Conservation (phyloP, 1,284 basidiomycete species). For the Microbotryomycetes sp. region DNA sequence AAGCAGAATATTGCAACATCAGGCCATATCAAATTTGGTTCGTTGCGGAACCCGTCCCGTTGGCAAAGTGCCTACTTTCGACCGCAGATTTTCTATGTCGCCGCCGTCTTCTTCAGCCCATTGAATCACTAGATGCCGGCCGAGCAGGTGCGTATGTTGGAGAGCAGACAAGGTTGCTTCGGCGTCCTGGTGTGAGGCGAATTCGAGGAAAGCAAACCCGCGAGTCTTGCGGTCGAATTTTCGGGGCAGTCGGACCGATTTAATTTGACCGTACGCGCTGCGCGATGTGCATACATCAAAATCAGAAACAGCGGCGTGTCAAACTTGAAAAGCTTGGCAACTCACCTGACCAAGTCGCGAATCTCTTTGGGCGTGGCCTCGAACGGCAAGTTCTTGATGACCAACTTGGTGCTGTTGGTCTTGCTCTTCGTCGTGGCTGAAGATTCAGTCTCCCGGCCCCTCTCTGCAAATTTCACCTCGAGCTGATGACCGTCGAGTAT, state of each 20-base stretch:
- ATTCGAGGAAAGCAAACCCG: slow-evolving; percentile 95
- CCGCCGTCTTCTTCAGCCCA: slow-evolving; percentile 77
- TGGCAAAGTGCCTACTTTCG: slow-evolving; percentile 57
- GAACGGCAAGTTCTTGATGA: slow-evolving; percentile 97
- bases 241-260: slow-evolving; percentile 79
- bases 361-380: slow-evolving; percentile 92
- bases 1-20: not conserved
- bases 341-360: slow-evolving; percentile 74
- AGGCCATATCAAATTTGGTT: not conserved
- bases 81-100: slow-evolving; percentile 66
- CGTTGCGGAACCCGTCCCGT: not conserved
- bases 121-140: slow-evolving; percentile 85
- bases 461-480: slow-evolving; percentile 77
- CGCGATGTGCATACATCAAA: not conserved
- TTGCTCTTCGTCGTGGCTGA: slow-evolving; percentile 43
- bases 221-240: slow-evolving; percentile 78
- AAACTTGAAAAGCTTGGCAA: not conserved
- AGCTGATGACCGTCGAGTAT: slow-evolving; percentile 82
- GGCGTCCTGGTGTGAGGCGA: slow-evolving; percentile 76
- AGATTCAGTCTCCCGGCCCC: slow-evolving; percentile 52
- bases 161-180: slow-evolving; percentile 76
- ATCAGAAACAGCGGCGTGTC: not conserved
- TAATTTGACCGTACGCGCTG: slow-evolving; percentile 82
- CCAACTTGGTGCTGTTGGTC: slow-evolving; percentile 61
- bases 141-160: slow-evolving; percentile 89